Base-by-base conservation (phyloP, 2,329 filamentous ascomycete species). In the Capronia epimyces region DNA sequence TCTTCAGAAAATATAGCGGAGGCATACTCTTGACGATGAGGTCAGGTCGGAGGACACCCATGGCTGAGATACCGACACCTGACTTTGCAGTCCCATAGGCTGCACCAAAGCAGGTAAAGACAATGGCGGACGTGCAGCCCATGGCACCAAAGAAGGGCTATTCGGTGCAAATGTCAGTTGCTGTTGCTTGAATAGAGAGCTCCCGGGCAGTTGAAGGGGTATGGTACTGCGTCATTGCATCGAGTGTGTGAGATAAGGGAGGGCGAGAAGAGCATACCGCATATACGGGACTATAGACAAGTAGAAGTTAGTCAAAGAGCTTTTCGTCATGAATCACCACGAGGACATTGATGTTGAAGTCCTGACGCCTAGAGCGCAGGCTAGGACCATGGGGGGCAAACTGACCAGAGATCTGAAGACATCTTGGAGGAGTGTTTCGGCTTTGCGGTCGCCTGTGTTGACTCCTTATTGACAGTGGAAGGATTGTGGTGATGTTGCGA, bases 11-110 rank as follows among this genome's bases (percentile, higher is more conserved):
- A 5, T 20, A 15, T 2, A 13, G 18, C 16, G 22, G 3, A 25
- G 40, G 75, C 89, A 67, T 85, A 97, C 93, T 97, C 86, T 96
- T 97, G 72, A 98, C 91, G 72, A 97, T 96, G 74, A 97, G 78
- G 73, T 98, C 93, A 71, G 93, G 93, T 73, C 93, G 82, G 64
- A 98, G 83, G 66, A 97, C 91, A 86, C 90, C 91, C 87, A 97
- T 96, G 64, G 90, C 88, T 63, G 89, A 89, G 69, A 98, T 95
- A 81, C 93, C 93, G 65, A 97, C 93, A 78, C 93, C 93, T 68
- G 93, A 94, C 83, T 98, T 98, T 70, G 93, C 93, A 64, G 93
- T 98, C 75, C 93, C 93, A 76, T 97, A 98, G 64, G 93, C 89
- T 68, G 93, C 93, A 71, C 93, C 89, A 65, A 95, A 84, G 75